phyloP scores from a whole-genome alignment of 2,329 filamentous ascomycete species.

The Sporothrix mexicana region DNA sequence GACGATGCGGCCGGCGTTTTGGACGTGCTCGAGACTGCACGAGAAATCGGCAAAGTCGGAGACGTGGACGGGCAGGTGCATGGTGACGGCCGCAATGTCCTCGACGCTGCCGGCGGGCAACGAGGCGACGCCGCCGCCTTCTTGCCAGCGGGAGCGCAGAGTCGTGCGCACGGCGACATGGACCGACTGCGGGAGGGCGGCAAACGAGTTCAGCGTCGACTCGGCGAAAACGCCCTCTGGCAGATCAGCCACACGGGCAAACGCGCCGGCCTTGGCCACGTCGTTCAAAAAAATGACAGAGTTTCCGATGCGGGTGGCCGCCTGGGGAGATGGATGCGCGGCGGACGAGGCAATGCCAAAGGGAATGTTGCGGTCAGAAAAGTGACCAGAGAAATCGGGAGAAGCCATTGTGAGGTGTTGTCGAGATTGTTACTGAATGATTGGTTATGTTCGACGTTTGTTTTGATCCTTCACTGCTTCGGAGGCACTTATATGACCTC shows the following conservation, averaged over 20 bases:
- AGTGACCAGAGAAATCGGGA: conserved; percentile 40
- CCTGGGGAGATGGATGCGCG: conserved; percentile 47
- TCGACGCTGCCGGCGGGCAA: neutral
- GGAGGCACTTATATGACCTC: neutral
- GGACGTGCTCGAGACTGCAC: conserved; percentile 58
- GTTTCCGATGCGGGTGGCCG: conserved; percentile 33
- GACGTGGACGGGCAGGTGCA: conserved; percentile 60
- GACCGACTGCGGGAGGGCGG: neutral
- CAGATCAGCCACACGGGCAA: neutral
- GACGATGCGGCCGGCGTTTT: conserved; percentile 55
- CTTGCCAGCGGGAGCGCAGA: neutral
- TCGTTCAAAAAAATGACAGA: neutral
- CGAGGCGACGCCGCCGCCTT: neutral
- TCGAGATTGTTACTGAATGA: too few relatives aligned
- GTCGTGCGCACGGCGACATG: neutral
- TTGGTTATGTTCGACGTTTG: neutral
- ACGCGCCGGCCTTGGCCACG: neutral
- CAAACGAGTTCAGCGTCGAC: neutral
- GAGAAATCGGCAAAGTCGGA: conserved; percentile 64
- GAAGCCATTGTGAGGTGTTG: neutral
- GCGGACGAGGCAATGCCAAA: conserved; percentile 57
- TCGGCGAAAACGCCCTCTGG: neutral
- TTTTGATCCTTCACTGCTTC: neutral
- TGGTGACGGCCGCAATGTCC: neutral
- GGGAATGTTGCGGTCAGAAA: conserved; percentile 59